Percentiles rank a stretch among this genome's conserved stretches.
These are phyloP conservation scores for Blumeria graminis DNA, from an alignment of 2,329 filamentous ascomycete species.

Conservation along the genomic window DNA sequence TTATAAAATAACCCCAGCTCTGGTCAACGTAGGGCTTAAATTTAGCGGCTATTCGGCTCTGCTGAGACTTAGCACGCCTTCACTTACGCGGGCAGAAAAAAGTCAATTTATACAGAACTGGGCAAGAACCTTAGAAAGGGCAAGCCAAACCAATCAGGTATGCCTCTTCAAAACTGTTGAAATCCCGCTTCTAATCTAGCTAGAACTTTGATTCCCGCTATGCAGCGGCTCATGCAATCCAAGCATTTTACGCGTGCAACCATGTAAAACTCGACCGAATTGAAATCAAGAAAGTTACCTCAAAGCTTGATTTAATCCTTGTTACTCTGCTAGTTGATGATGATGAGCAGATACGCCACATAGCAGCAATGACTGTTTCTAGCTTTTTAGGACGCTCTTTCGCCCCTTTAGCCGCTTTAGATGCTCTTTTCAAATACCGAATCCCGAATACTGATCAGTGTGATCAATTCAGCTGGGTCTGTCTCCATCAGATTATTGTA, in stretches of 20 bases:
- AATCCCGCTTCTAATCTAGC: neutral
- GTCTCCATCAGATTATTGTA: neutral
- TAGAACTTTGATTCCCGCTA: neutral
- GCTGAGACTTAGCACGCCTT: neutral
- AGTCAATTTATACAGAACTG: neutral
- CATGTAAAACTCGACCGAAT: neutral
- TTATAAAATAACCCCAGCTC: neutral
- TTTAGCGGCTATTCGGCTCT: neutral
- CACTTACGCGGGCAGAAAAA: neutral
- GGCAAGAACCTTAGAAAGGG: neutral
- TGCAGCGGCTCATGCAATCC: neutral
- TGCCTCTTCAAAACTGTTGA: neutral
- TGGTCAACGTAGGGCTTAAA: neutral
- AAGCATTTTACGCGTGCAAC: neutral
- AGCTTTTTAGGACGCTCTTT: neutral
- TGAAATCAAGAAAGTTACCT: neutral
- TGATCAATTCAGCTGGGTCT: neutral
- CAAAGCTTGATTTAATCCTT: neutral
- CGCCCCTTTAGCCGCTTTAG: neutral
- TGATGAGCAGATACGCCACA: slow-evolving; percentile 1
- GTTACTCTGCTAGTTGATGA: slow-evolving; percentile 1
- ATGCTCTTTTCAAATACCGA: neutral
- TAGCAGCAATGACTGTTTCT: neutral
- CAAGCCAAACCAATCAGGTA: neutral
- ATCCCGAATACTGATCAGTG: neutral